These are phyloP conservation scores for Trametopsis cervina DNA, from an alignment of 768 basidiomycete species.

Conservation along the genomic window DNA sequence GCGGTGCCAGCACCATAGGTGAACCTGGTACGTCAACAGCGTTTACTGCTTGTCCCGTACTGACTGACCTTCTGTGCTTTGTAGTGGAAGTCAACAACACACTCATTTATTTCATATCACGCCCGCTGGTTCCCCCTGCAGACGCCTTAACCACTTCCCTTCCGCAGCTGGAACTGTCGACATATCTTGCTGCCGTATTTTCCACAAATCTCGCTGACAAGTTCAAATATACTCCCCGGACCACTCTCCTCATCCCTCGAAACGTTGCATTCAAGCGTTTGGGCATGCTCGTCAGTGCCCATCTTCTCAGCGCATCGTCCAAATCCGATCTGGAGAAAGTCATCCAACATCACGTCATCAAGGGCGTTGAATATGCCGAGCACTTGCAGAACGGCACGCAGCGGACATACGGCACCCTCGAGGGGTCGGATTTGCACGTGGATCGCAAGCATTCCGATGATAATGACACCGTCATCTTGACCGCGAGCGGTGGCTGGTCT, in stretches of 20 bases:
- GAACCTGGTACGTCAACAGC: conserved; percentile 53
- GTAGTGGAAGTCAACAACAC: conserved; percentile 71
- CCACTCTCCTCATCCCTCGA: conserved; percentile 80
- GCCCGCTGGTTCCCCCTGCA: conserved; percentile 74
- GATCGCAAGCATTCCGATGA: conserved; percentile 38
- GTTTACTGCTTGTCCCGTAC: conserved; percentile 7
- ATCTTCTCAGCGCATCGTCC: conserved; percentile 74
- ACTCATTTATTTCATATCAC: conserved; percentile 84
- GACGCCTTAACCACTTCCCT: conserved; percentile 78
- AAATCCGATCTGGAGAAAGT: conserved; percentile 78
- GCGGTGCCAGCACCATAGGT: conserved; percentile 73
- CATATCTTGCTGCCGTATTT: conserved; percentile 86
- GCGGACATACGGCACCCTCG: conserved; percentile 72
- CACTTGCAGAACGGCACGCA: conserved; percentile 57
- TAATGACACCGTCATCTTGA: conserved; percentile 39
- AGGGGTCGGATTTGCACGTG: conserved; percentile 77
- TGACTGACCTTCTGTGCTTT: conserved; percentile 1
- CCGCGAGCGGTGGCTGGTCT: conserved; percentile 73
- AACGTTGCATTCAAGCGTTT: conserved; percentile 87
- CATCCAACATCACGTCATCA: conserved; percentile 81
- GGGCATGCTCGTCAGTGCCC: conserved; percentile 77
- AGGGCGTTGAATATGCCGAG: conserved; percentile 65
- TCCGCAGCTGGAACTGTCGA: conserved; percentile 78
- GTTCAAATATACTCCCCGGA: conserved; percentile 56
- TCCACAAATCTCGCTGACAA: conserved; percentile 76